Conservation (phyloP, 768 basidiomycete species). For the Mycena kentingensis region DNA sequence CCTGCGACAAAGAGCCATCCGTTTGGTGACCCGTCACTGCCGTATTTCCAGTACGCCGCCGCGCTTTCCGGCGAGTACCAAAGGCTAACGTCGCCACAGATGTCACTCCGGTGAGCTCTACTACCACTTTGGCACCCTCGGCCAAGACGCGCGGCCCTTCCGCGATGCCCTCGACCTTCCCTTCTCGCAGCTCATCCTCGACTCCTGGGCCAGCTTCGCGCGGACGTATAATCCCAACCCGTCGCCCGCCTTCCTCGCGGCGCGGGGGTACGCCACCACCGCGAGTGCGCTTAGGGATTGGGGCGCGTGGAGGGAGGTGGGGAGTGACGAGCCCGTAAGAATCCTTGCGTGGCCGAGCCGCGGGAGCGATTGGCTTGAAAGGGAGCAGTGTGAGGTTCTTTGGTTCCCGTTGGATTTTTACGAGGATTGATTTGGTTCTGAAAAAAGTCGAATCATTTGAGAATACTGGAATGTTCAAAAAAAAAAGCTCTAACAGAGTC, state of each 20-base stretch:
- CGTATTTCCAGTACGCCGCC: slow-evolving; percentile 48
- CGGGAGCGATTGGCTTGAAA: slow-evolving; percentile 36
- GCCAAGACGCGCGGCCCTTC: slow-evolving; percentile 42
- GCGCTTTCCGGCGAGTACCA: too few relatives aligned
- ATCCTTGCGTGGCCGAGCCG: slow-evolving; percentile 36
- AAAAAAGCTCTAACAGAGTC: too few relatives aligned
- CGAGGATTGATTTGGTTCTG: slow-evolving; percentile 6
- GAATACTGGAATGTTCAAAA: too few relatives aligned
- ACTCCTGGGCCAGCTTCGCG: slow-evolving; percentile 50
- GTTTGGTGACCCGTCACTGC: slow-evolving; percentile 46
- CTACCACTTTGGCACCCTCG: slow-evolving; percentile 37
- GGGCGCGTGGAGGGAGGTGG: slow-evolving; percentile 38
- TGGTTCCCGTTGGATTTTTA: slow-evolving; percentile 30
- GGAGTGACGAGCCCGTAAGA: slow-evolving; percentile 32
- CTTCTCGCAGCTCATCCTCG: slow-evolving; percentile 44
- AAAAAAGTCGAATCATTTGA: too few relatives aligned
- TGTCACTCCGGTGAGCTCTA: slow-evolving; percentile 38
- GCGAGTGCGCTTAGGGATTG: slow-evolving; percentile 29
- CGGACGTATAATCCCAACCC: slow-evolving; percentile 53
- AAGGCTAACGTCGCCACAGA: too few relatives aligned
- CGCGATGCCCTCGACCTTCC: slow-evolving; percentile 49
- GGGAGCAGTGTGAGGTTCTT: slow-evolving; percentile 41
- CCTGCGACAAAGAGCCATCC: slow-evolving; percentile 44
- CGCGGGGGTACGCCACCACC: slow-evolving; percentile 44
- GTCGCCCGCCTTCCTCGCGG: slow-evolving; percentile 39